A percentile compares a stretch with the other conserved stretches of the same genome.
These are phyloP conservation scores for Hypsizygus marmoreus DNA, from an alignment of 768 basidiomycete species.

Conservation along the genomic window DNA sequence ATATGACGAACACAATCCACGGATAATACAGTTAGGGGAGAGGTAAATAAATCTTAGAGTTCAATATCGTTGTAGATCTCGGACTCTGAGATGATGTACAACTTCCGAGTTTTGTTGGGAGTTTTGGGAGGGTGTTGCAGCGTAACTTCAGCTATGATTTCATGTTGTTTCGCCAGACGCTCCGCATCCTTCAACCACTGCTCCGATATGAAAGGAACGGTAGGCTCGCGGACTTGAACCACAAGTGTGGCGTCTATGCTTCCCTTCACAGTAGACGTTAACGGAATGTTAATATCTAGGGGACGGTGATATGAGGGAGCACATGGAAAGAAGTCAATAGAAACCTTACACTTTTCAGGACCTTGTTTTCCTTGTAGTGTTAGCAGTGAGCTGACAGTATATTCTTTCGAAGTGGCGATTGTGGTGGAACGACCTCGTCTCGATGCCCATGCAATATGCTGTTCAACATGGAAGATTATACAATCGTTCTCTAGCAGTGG, in stretches of 20 bases:
- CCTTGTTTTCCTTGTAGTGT: conserved; percentile 14
- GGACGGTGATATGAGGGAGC: neutral
- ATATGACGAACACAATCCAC: too few species aligned
- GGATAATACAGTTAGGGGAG: too few species aligned
- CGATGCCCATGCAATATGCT: neutral
- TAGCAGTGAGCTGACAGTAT: conserved; percentile 11
- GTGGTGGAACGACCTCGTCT: conserved; percentile 3
- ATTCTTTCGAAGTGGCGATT: conserved; percentile 13
- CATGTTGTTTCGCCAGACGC: neutral
- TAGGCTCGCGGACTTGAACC: conserved; percentile 7
- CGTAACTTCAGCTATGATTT: neutral
- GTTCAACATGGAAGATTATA: conserved; percentile 14
- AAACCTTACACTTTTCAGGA: conserved; percentile 9
- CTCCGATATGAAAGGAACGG: conserved; percentile 6
- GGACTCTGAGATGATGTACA: too few species aligned
- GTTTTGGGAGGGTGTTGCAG: too few species aligned
- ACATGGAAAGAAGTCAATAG: neutral
- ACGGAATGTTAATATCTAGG: conserved; percentile 5
- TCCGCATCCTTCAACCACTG: conserved; percentile 1
- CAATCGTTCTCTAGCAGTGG: conserved; percentile 11
- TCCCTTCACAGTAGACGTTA: neutral
- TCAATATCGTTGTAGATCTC: too few species aligned
- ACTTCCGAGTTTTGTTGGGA: too few species aligned
- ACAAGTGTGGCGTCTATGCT: neutral
- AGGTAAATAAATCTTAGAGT: too few species aligned